Conservation (phyloP, 805 yeast genomes). For the Brettanomyces bruxellensis region DNA sequence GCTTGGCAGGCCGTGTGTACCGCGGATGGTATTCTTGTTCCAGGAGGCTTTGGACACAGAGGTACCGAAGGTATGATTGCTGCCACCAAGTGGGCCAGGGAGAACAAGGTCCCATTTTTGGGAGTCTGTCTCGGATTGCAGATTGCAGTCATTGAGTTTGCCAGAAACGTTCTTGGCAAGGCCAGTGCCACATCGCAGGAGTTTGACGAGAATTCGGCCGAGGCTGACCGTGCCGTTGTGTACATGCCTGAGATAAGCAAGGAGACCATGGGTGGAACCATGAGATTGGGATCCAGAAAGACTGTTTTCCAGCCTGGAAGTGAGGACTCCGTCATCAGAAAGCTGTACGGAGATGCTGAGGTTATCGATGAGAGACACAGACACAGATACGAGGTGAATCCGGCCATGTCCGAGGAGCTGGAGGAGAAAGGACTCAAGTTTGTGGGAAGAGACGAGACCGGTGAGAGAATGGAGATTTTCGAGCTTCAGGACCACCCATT, state of each 20-base stretch:
- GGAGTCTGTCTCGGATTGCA: constrained; percentile 98
- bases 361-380: constrained; percentile 90
- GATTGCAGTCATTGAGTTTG: constrained; percentile 91
- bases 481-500: constrained; percentile 85
- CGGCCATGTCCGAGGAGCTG: constrained; percentile 58
- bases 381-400: constrained; percentile 97
- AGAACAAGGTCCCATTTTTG: constrained; percentile 82
- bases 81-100: constrained; percentile 98
- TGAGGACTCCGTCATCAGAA: constrained; percentile 54
- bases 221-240: constrained; percentile 67
- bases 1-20: constrained; percentile 92
- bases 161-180: constrained; percentile 67
- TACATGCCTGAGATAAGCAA: constrained; percentile 99
- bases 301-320: constrained; percentile 67
- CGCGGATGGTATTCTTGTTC: constrained; percentile 95
- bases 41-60: constrained; percentile 96
- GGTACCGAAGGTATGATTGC: constrained; percentile 98
- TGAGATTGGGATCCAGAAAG: constrained; percentile 94
- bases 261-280: constrained; percentile 94
- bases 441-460: constrained; percentile 89
- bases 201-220: constrained; percentile 55
- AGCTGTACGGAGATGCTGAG: constrained; percentile 64
- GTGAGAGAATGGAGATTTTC: constrained; percentile 87
- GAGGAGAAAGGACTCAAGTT: constrained; percentile 77
- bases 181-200: constrained; percentile 72